Conservation (phyloP, 306 rosid species). For the Cicer yamashitae region DNA sequence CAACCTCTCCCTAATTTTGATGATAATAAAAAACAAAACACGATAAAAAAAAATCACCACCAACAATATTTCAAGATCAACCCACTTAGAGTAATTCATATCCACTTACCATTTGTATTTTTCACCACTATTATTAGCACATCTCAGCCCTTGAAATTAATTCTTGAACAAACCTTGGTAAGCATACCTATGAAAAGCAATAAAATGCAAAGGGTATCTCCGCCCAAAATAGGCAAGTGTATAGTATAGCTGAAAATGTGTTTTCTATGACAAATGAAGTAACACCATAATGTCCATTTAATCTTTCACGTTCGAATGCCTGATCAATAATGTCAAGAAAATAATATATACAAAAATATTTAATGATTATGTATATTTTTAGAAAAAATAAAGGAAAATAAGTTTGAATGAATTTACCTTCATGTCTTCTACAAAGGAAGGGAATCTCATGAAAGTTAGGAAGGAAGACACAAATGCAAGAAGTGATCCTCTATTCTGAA, state of each 20-base stretch:
- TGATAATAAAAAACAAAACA: slow-evolving; percentile 46
- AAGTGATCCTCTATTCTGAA: neutral
- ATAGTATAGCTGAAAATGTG: neutral
- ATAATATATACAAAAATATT: too few species aligned
- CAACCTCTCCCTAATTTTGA: slow-evolving; percentile 47
- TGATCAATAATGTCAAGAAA: neutral
- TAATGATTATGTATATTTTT: neutral
- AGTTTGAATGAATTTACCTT: neutral
- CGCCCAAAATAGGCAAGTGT: neutral
- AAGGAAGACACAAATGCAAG: neutral
- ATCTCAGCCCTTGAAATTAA: neutral
- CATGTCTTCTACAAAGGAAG: slow-evolving; percentile 10
- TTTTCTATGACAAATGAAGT: neutral
- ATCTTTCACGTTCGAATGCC: neutral
- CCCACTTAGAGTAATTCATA: slow-evolving; percentile 59
- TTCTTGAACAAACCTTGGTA: neutral
- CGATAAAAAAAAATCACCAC: slow-evolving; percentile 56
- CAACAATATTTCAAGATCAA: slow-evolving; percentile 51
- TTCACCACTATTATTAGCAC: slow-evolving; percentile 41
- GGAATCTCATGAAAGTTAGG: slow-evolving; percentile 8
- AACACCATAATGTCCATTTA: slow-evolving; percentile 6
- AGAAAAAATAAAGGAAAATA: neutral
- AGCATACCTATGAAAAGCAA: slow-evolving; percentile 4
- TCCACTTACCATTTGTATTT: slow-evolving; percentile 42
- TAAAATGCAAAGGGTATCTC: neutral